Evolutionary conservation across 2,329 filamentous ascomycete species (phyloP).

Genomic region (Colletotrichum endophyticum): DNA sequence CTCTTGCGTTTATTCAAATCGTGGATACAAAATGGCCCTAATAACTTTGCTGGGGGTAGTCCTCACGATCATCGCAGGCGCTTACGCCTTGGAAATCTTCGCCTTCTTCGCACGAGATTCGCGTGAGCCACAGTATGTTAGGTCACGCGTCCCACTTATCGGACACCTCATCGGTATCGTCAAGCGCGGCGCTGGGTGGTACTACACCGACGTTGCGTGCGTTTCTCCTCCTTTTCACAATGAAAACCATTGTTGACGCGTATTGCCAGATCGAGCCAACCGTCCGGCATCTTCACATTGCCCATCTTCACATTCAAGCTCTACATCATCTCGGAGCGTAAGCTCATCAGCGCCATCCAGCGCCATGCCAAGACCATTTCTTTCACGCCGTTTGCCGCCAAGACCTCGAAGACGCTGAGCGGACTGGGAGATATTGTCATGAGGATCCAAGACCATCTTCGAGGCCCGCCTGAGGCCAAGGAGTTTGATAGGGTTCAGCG

Average conservation of each 20-base stretch:
- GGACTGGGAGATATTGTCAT: neutral
- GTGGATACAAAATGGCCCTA: neutral
- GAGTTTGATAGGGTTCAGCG: neutral
- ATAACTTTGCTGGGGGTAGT: neutral
- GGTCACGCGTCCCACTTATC: conserved; percentile 3
- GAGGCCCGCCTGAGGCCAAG: neutral
- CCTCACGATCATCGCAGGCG: neutral
- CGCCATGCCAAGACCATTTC: conserved; percentile 1
- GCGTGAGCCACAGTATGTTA: neutral
- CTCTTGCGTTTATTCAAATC: neutral
- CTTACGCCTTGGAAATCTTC: neutral
- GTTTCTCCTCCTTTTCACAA: accelerated
- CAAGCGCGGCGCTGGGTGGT: neutral
- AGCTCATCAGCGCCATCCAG: neutral
- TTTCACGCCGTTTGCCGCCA: neutral
- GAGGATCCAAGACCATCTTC: neutral
- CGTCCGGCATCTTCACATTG: neutral
- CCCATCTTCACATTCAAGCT: neutral
- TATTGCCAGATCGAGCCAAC: neutral
- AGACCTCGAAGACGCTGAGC: neutral
- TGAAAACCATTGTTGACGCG: neutral
- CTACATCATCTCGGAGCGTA: neutral
- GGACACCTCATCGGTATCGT: neutral
- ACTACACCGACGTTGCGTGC: neutral
- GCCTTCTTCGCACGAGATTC: neutral